Evolutionary conservation across 164 flowering plant genomes (phyloP).

Genomic region (Amborella trichopoda): DNA sequence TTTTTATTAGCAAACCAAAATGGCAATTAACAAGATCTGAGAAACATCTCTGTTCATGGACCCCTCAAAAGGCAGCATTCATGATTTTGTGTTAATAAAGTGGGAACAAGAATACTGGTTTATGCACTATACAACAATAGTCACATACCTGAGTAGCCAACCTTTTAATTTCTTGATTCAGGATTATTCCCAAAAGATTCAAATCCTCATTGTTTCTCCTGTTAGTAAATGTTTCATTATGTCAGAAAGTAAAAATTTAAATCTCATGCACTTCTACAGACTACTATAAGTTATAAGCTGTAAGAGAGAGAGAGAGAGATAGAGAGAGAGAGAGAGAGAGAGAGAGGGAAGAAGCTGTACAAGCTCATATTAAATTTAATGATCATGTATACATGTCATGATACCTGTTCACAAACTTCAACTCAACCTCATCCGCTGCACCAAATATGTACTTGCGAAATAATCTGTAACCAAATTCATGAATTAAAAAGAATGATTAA

Average conservation of each 20-base stretch:
- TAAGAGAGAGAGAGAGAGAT: background rate
- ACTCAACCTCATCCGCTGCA: slow-evolving; percentile 83
- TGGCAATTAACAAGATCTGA: too few relatives aligned
- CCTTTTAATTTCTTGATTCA: slow-evolving; percentile 86
- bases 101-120: too few relatives aligned
- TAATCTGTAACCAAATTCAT: slow-evolving; percentile 28
- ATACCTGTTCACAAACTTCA: slow-evolving; percentile 87
- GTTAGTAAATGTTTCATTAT: slow-evolving; percentile 5
- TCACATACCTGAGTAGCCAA: slow-evolving; percentile 68
- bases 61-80: too few relatives aligned
- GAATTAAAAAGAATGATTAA: background rate
- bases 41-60: too few relatives aligned
- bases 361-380: too few relatives aligned
- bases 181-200: slow-evolving; percentile 63
- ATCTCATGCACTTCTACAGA: background rate
- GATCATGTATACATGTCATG: too few relatives aligned
- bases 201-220: slow-evolving; percentile 89
- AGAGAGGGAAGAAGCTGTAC: too few relatives aligned
- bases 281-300: background rate
- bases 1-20: too few relatives aligned
- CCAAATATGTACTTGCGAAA: slow-evolving; percentile 89
- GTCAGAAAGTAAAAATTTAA: background rate
- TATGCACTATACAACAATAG: too few relatives aligned
- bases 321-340: too few relatives aligned
- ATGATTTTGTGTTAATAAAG: too few relatives aligned